Base-by-base conservation (phyloP, 2,329 filamentous ascomycete species). In the Malbranchea cinnamomea region DNA sequence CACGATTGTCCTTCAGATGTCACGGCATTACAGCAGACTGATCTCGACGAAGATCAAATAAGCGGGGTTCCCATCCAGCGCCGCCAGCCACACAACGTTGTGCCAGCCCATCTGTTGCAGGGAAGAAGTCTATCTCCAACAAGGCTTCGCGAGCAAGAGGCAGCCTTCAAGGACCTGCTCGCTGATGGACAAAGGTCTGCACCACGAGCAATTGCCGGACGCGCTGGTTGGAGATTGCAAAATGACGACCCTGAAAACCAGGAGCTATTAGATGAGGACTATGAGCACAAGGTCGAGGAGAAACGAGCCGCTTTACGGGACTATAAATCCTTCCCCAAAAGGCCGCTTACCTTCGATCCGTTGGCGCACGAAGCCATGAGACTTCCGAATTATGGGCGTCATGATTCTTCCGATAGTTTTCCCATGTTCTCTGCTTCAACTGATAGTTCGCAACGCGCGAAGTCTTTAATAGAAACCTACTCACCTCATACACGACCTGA, bases 371-470 rank as follows among this genome's bases (percentile, higher is more conserved):
- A 47, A 12, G 34, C 41, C 9, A 45, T 35, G 22, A 46, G 45
- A 26, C 46, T 43, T 40, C 46, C 50, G 36, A 43, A 43, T 40
- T 54, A 54, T 42, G 62, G 37, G 44, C 61, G 67, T 20, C 67
- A 70, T 41, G 63, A 71, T 40, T 74, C 69, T 14, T 60, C 63
- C 5, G 71, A 74, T 37, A 74, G 69, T 45, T 74, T 74, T 40
- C 56, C 63, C 13, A 73, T 74, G 64, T 72, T 75, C 38, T 72
- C 68, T 22, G 65, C 67, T n/a, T 71, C 70, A 6, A 66, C 67
- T 2, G 67, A 67, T 37, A 61, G 60, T 35, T 74, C 70, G 4
- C 59, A 66, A 30, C 58, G 53, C 30, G 59, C 57, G 4, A 59
- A 60, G 31, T 73, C 67, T 3, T 22, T 37, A 17, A 52, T 66